A percentile compares a stretch with the other conserved stretches of the same genome.
phyloP scores from a whole-genome alignment of 345 rosid species.

The Turnera subulata region DNA sequence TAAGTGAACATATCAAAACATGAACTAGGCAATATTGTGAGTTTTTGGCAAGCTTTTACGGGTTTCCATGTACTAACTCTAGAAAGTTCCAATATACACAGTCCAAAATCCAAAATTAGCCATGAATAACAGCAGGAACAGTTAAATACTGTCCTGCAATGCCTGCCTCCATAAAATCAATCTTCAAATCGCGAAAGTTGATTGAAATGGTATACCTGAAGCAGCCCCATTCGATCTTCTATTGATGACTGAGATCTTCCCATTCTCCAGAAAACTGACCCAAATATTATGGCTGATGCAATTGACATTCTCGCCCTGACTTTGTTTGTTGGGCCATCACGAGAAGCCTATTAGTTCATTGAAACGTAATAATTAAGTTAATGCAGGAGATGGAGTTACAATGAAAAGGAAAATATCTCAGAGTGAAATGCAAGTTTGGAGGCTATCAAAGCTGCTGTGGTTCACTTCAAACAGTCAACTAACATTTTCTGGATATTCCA shows the following conservation, averaged over 20 bases:
- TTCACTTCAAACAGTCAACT: slow-evolving; percentile 7
- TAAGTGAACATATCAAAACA: too few species aligned
- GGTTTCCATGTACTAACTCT: too few species aligned
- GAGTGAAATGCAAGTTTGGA: slow-evolving; percentile 9
- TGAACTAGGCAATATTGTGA: too few species aligned
- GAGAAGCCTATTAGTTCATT: slow-evolving; percentile 63
- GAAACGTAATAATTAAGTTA: slow-evolving; percentile 18
- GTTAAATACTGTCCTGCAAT: too few species aligned
- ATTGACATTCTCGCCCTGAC: slow-evolving; percentile 95
- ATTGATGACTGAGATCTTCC: slow-evolving; percentile 93
- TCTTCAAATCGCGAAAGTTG: too few species aligned
- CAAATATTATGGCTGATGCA: slow-evolving; percentile 97
- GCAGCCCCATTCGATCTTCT: slow-evolving; percentile 96
- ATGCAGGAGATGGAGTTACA: slow-evolving; percentile 7
- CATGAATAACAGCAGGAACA: too few species aligned
- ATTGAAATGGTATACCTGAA: slow-evolving; percentile 58
- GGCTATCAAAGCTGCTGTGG: slow-evolving; percentile 2
- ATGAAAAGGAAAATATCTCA: slow-evolving; percentile 2
- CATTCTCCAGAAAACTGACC: slow-evolving; percentile 98
- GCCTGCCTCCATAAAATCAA: too few species aligned
- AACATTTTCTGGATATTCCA: not conserved
- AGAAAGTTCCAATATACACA: too few species aligned
- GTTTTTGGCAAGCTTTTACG: too few species aligned
- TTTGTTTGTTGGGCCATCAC: slow-evolving; percentile 96
- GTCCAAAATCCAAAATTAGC: too few species aligned